Base-by-base conservation (phyloP, 176 grass and related monocot species). In the Bonia amplexicaulis region DNA sequence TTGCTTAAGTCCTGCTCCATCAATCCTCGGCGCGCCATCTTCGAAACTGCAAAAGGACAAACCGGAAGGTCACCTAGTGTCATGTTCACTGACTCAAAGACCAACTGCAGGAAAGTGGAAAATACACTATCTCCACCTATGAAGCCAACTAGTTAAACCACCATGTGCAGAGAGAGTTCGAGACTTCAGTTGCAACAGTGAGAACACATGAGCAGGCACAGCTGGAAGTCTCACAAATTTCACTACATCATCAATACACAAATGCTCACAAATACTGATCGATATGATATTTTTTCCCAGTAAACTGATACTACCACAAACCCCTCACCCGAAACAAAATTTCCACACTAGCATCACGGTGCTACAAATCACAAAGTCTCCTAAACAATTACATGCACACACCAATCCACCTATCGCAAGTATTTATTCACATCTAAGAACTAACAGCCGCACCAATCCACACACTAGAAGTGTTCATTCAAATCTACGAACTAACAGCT, bases 1-100 rank as follows among this genome's bases (percentile, higher is more conserved):
- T 94, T 97, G 71, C 92, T 97, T 52, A 97, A 70, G 31, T 94
- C 90, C 81, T 97, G 95, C 58, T 97, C 90, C 95, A 94, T 94
- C 40, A 97, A 92, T 78, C 95, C 95, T 71, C 91, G 91, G 20
- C 87, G 88, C 16, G 88, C 92, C 94, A 94, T 97, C 46, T 86
- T 97, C 15, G 52, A 73, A 63, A 76, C 79, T 87, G 71, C 7
- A 42, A 82, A 82, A 3, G 9, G 27, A 45, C 16, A 79, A 6
- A 45, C 5, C 19, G 26, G 5, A 62, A 66, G n/a, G 7, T 41
- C 8, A 59, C 44, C 57, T 25, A 6, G 15, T 20, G 61, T 17
- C 61, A 67, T 66, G 52, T 67, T 39, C 78, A 67, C 45, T 37
- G 7, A 11, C 9, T 46, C 26, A 68, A 41, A 33, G 14, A 69